Percentiles rank a stretch among this genome's conserved stretches.
phyloP scores from a whole-genome alignment of 495 filamentous ascomycete species.

The Trichoderma asperelloides region DNA sequence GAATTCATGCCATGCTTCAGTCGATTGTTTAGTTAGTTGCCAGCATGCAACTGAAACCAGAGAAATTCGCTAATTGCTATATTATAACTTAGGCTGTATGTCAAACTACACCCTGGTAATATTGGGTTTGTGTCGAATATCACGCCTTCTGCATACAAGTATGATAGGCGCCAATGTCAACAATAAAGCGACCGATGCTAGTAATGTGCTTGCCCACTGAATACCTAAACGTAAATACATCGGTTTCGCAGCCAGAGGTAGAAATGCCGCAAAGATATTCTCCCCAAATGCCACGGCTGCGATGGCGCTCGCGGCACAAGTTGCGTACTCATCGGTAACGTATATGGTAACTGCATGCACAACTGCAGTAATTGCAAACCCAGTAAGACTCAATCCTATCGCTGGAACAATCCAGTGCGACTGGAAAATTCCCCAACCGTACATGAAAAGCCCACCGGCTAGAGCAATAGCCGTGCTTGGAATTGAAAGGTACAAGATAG shows the following conservation, averaged over 20 bases:
- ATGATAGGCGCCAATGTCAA: not conserved
- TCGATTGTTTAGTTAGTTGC: too few relatives aligned
- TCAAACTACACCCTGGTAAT: too few relatives aligned
- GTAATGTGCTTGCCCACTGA: not conserved
- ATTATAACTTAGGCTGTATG: too few relatives aligned
- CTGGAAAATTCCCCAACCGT: not conserved
- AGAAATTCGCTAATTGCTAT: too few relatives aligned
- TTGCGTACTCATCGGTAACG: not conserved
- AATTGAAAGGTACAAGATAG: not conserved
- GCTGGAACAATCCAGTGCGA: not conserved
- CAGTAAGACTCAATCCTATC: not conserved
- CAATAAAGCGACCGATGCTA: not conserved
- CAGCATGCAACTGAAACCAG: too few relatives aligned
- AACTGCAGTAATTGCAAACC: not conserved
- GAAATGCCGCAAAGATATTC: not conserved
- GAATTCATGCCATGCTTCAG: too few relatives aligned
- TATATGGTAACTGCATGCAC: not conserved
- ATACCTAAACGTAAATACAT: not conserved
- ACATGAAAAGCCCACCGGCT: not conserved
- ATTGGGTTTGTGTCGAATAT: not conserved
- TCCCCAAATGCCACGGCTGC: not conserved
- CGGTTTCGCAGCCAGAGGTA: not conserved
- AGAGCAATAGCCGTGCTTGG: not conserved
- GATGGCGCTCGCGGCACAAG: not conserved
- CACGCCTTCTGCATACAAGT: not conserved